Evolutionary conservation across 176 grass and related monocot species (phyloP), one percentile per base, ranked within the genome.

Genomic region (Secale cereale): DNA sequence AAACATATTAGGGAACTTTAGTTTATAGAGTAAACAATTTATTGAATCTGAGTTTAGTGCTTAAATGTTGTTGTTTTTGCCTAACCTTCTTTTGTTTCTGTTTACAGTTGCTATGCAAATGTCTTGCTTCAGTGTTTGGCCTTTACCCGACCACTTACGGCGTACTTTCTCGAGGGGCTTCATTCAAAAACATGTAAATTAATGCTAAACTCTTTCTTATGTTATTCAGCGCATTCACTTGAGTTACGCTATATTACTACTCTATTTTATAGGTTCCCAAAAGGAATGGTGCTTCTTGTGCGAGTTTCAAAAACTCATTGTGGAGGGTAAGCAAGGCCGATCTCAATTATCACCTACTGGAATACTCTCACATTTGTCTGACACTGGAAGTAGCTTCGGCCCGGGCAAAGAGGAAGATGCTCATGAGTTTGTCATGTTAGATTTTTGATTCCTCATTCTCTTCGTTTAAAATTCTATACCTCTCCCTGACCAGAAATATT

Each of bases 31-130:
- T 17, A 81, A 72, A 76, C 52, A 48, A 30, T 84, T 79, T 81
- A 19, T 73, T 62, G 32, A 87, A 82, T 76, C 17, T 70, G 7
- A 20, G 36, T 77, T 25, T 86, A 31, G 28, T 17, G 31, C 45
- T 65, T 59, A 56, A 79, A 16, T 61, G 62, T 36, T 77, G 29
- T 87, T 78, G 10, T 59, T 56, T 88, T 80, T 84, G 2, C n/a
- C 48, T 79, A 78, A 78, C 65, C 29, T 84, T 28, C 71, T 22
- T 87, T 87, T 45, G 70, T 74, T 91, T 85, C 59, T 83, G 2
- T 81, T 65, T 88, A 56, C 91, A 98, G 96, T 77, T 98, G 96
- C 52, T 98, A 98, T 43, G 96, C 96, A 78, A 98, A 95, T 92
- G 89, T 71, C 74, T 88, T 98, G 68, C 85, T 98, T 85, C 96